Evolutionary conservation across 2,329 filamentous ascomycete species (phyloP).

Genomic region (Cladosporium sp.): DNA sequence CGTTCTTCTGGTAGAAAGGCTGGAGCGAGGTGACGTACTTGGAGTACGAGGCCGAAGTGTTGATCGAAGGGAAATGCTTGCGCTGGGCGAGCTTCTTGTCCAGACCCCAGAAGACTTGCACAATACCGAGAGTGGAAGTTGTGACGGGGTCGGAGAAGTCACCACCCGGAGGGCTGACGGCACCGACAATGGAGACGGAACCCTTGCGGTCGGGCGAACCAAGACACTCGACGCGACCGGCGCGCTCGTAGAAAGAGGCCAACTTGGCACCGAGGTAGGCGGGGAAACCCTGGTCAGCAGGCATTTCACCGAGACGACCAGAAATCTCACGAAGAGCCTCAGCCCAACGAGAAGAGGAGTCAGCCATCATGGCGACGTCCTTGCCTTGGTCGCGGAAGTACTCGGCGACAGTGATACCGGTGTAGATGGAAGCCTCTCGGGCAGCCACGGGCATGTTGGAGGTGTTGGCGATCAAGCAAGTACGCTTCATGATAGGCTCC

Average conservation of each 20-base stretch:
- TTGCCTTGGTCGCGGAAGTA: constrained; percentile 98
- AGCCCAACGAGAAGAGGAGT: constrained; percentile 96
- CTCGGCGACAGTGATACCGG: constrained; percentile 89
- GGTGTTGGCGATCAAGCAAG: constrained; percentile 96
- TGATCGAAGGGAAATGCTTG: constrained; percentile 99
- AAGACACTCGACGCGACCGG: constrained; percentile 80
- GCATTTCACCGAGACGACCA: constrained; percentile 98
- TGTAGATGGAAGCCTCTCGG: constrained; percentile 98
- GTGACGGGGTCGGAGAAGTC: constrained; percentile 99
- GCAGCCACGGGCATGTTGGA: constrained; percentile 99
- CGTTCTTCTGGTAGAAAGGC: constrained; percentile 91
- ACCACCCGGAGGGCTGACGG: constrained; percentile 94
- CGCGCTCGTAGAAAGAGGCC: constrained; percentile 98
- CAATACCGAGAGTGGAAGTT: constrained; percentile 88
- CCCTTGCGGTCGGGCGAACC: constrained; percentile 87
- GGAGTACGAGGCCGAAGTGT: constrained; percentile 91
- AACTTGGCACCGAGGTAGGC: constrained; percentile 96
- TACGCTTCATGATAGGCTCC: constrained; percentile 99
- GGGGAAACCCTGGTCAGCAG: constrained; percentile 98
- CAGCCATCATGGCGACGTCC: constrained; percentile 99
- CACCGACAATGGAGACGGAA: constrained; percentile 96
- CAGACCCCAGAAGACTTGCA: constrained; percentile 99
- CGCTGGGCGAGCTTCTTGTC: constrained; percentile 99
- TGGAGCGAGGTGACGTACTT: constrained; percentile 91
- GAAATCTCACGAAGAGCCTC: constrained; percentile 98